Percentiles rank a stretch among this genome's conserved stretches.
phyloP scores from a whole-genome alignment of 208 protist species.

The Wallacemonas sp. region DNA sequence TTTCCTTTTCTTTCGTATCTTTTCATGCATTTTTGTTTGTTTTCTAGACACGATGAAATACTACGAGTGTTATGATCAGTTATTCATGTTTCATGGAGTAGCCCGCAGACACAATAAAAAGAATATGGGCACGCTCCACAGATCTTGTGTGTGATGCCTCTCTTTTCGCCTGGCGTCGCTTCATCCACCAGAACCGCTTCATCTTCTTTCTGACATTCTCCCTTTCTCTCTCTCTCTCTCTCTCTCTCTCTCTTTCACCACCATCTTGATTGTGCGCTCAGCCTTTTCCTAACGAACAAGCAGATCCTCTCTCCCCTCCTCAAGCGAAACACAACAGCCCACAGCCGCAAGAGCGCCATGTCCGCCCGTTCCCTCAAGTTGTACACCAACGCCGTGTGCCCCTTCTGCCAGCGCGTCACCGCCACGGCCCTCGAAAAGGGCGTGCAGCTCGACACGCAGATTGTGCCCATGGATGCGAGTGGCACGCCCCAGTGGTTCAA shows the following conservation, averaged over 20 bases:
- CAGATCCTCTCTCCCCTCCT: too few relatives aligned
- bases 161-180: too few relatives aligned
- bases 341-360: background rate
- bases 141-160: too few relatives aligned
- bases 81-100: too few relatives aligned
- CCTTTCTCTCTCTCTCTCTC: background rate
- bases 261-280: too few relatives aligned
- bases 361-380: slow-evolving; percentile 17
- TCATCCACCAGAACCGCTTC: too few relatives aligned
- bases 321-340: too few relatives aligned
- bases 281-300: too few relatives aligned
- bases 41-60: too few relatives aligned
- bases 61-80: too few relatives aligned
- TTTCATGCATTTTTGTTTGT: background rate
- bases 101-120: too few relatives aligned
- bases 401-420: slow-evolving; percentile 14
- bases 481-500: slow-evolving; percentile 15
- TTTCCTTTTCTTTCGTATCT: background rate
- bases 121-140: too few relatives aligned
- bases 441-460: background rate
- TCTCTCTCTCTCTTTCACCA: background rate
- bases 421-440: slow-evolving; percentile 13
- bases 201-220: background rate
- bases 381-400: slow-evolving; percentile 17
- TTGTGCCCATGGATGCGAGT: background rate